phyloP scores from a whole-genome alignment of 2,329 filamentous ascomycete species.

The Pseudocercospora eumusae region DNA sequence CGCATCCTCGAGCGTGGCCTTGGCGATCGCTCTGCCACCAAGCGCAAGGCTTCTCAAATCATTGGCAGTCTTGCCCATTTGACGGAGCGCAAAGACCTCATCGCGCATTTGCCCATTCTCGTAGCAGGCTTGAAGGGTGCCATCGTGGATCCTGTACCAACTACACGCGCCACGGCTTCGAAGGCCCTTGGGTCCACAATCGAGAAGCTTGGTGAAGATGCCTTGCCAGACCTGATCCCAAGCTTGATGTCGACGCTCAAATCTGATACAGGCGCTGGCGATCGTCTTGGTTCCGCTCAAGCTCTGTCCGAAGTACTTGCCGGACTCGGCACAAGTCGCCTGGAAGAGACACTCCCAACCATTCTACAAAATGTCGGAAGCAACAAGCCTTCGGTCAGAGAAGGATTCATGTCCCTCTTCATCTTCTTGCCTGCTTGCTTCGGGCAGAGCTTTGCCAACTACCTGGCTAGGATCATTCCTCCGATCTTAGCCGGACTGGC shows the following conservation, averaged over 20 bases:
- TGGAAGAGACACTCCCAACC: conserved; percentile 94
- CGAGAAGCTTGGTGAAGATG: conserved; percentile 96
- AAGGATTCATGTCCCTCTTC: conserved; percentile 99
- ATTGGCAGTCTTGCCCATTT: conserved; percentile 97
- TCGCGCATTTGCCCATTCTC: conserved; percentile 85
- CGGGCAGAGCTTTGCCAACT: conserved; percentile 96
- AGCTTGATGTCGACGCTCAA: conserved; percentile 97
- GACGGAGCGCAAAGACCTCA: conserved; percentile 91
- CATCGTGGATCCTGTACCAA: conserved; percentile 92
- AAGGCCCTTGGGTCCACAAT: conserved; percentile 95
- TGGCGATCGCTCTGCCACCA: conserved; percentile 87
- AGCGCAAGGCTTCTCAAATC: conserved; percentile 94
- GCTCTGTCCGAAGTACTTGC: conserved; percentile 95
- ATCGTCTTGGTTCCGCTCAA: conserved; percentile 92
- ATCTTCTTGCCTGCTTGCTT: conserved; percentile 99
- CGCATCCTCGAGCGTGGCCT: conserved; percentile 93
- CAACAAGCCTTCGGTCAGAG: conserved; percentile 82
- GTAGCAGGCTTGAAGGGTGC: conserved; percentile 87
- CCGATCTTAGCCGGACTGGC: conserved; percentile 91
- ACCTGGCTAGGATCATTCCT: conserved; percentile 92
- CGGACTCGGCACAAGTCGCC: conserved; percentile 83
- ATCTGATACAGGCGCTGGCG: conserved; percentile 93
- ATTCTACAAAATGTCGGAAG: conserved; percentile 96
- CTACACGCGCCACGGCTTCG: conserved; percentile 92
- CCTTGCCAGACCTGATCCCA: conserved; percentile 93